Evolutionary conservation across 2,329 filamentous ascomycete species (phyloP).

Genomic region (Epichloe bromicola): DNA sequence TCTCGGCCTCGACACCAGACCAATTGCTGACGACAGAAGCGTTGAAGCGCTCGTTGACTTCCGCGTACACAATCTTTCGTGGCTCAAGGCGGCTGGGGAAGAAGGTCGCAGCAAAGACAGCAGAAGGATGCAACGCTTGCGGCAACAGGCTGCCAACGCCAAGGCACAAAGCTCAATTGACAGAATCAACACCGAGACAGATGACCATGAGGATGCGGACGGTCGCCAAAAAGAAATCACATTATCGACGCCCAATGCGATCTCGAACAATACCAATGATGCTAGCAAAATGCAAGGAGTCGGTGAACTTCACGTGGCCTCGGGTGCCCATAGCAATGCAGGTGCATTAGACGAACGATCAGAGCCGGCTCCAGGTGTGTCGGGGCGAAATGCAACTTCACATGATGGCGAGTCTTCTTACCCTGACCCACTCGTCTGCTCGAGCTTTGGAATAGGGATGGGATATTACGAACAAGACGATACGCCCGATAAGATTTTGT

Average conservation of each 20-base stretch:
- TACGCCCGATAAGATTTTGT: conserved; percentile 43
- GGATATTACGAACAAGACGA: conserved; percentile 49
- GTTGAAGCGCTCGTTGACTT: conserved; percentile 88
- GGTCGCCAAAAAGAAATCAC: not conserved
- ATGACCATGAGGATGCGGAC: conserved; percentile 9
- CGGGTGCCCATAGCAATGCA: not conserved
- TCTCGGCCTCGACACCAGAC: conserved; percentile 80
- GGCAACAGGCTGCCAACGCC: conserved; percentile 42
- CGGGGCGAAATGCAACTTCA: not conserved
- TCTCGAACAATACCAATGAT: not conserved
- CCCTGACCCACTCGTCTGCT: conserved; percentile 35
- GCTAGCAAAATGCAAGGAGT: not conserved
- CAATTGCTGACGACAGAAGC: conserved; percentile 81
- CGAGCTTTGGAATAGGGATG: conserved; percentile 41
- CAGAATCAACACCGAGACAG: conserved; percentile 13
- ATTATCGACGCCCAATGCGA: not conserved
- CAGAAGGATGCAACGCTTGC: conserved; percentile 43
- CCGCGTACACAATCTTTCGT: conserved; percentile 72
- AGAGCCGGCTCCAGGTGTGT: not conserved
- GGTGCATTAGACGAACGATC: not conserved
- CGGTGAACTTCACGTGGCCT: not conserved
- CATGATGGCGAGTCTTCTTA: conserved; percentile 23
- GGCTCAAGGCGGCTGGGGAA: conserved; percentile 55
- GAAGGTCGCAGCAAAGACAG: conserved; percentile 44
- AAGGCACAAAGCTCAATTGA: conserved; percentile 35